Conservation (phyloP, 2,329 filamentous ascomycete genomes). For the Ophiostoma sp. region DNA sequence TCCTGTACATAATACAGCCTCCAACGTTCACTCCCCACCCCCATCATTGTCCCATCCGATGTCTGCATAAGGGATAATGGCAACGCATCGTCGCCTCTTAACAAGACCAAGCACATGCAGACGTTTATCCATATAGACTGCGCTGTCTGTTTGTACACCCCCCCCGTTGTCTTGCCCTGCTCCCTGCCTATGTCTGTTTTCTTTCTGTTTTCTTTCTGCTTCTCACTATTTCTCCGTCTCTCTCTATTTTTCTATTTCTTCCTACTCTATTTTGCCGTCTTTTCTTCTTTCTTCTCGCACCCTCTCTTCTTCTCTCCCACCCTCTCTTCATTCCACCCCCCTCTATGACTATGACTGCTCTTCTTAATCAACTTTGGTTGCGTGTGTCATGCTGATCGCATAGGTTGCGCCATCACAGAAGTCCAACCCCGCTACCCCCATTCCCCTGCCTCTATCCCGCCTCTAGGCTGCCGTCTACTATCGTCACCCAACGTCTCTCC, state of each 20-base stretch:
- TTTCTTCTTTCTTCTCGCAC: background rate
- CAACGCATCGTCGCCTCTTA: background rate
- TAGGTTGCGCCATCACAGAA: conserved; percentile 11
- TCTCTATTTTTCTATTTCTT: background rate
- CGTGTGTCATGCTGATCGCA: conserved; percentile 10
- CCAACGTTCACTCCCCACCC: background rate
- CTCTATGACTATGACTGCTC: conserved; percentile 11
- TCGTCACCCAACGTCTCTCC: conserved; percentile 6
- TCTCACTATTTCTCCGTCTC: no score
- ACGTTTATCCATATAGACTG: background rate
- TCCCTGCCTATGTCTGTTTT: background rate
- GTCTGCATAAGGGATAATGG: conserved; percentile 5
- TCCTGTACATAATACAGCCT: background rate
- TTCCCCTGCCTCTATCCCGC: conserved; percentile 8
- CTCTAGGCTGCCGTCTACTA: background rate
- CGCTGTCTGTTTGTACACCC: background rate
- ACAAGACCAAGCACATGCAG: background rate
- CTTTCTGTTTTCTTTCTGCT: no score
- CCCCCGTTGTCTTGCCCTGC: background rate
- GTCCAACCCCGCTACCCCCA: conserved; percentile 7
- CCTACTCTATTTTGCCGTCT: background rate
- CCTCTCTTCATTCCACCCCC: no score
- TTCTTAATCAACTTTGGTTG: background rate
- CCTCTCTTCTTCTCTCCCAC: no score
- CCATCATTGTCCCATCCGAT: background rate